These are phyloP conservation scores for Psophocarpus tetragonolobus DNA, from an alignment of 306 rosid genomes.

Conservation along the genomic window DNA sequence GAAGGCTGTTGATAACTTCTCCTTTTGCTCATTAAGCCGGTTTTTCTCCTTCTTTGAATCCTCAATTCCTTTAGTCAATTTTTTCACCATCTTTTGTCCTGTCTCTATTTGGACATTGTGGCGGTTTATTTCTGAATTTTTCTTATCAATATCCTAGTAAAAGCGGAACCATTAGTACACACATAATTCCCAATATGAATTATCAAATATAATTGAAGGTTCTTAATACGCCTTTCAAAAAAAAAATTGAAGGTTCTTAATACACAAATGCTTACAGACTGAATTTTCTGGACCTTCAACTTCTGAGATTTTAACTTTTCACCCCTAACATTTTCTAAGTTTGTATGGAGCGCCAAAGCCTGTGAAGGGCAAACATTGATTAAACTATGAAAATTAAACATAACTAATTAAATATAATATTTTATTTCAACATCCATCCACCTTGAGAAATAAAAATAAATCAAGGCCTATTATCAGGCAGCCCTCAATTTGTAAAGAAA, in stretches of 20 bases:
- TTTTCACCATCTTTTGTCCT: constrained; percentile 73
- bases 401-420: background rate
- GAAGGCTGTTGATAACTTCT: constrained; percentile 53
- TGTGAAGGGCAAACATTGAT: constrained; percentile 31
- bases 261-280: constrained; percentile 68
- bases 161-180: constrained; percentile 39
- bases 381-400: constrained; percentile 29
- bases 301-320: constrained; percentile 79
- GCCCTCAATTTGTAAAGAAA: constrained; percentile 21
- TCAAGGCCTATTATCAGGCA: constrained; percentile 25
- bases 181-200: background rate
- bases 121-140: constrained; percentile 83
- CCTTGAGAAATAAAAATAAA: constrained; percentile 9
- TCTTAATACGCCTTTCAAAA: no score
- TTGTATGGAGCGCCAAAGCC: constrained; percentile 80
- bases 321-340: constrained; percentile 91
- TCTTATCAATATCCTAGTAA: constrained; percentile 83
- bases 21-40: constrained; percentile 67
- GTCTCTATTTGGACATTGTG: constrained; percentile 90
- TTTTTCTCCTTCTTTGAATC: constrained; percentile 80
- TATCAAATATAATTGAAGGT: no score
- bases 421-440: constrained; percentile 13
- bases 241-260: constrained; percentile 32
- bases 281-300: constrained; percentile 78
- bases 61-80: constrained; percentile 79